phyloP scores from a whole-genome alignment of 2,329 filamentous ascomycete genomes.

The Cladosporium velox region DNA sequence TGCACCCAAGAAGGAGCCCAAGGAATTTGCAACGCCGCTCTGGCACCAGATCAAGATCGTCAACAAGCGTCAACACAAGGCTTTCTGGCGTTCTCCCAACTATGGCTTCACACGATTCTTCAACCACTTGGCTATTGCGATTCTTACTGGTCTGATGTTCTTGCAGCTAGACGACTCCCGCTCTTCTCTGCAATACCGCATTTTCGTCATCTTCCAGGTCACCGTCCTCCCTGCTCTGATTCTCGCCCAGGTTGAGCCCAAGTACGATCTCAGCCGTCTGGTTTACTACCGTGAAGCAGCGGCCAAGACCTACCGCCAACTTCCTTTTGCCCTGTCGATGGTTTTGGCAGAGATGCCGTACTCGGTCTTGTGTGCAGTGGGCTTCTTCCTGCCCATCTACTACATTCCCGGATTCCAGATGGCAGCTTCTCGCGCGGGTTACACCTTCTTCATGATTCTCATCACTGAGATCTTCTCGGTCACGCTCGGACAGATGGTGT shows the following conservation, averaged over 20 bases:
- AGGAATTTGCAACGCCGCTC: constrained; percentile 80
- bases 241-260: constrained; percentile 79
- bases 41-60: constrained; percentile 78
- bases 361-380: constrained; percentile 74
- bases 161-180: constrained; percentile 75
- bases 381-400: constrained; percentile 81
- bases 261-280: constrained; percentile 76
- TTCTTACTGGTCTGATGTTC: constrained; percentile 78
- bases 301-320: constrained; percentile 80
- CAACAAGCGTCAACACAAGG: constrained; percentile 69
- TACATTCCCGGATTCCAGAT: constrained; percentile 75
- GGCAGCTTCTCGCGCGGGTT: constrained; percentile 68
- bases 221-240: constrained; percentile 82
- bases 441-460: constrained; percentile 83
- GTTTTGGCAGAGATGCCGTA: constrained; percentile 85
- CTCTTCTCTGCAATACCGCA: constrained; percentile 75
- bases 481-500: constrained; percentile 74
- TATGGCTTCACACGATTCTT: constrained; percentile 88
- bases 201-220: constrained; percentile 85
- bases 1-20: constrained; percentile 55
- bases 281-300: constrained; percentile 86
- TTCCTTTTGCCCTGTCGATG: constrained; percentile 76
- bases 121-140: constrained; percentile 76
- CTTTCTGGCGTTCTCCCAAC: constrained; percentile 84
- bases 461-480: constrained; percentile 84